Evolutionary conservation across 768 basidiomycete species (phyloP).

Genomic region (Suillus hirtellus): DNA sequence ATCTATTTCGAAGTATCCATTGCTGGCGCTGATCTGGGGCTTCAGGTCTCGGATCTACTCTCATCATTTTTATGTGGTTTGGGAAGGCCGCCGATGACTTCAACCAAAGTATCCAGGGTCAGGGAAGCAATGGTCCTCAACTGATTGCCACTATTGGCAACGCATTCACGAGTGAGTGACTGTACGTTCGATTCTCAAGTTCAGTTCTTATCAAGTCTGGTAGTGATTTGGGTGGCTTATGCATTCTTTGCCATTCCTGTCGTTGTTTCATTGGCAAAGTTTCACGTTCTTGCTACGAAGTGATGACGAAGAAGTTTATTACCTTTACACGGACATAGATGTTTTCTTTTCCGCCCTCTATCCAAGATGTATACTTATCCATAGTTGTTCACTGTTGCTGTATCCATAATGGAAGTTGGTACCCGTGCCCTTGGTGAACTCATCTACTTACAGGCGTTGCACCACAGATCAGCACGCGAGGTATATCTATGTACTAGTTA

Average conservation of each 20-base stretch:
- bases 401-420: conserved; percentile 6
- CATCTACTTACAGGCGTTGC: no score
- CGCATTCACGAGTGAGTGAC: conserved; percentile 68
- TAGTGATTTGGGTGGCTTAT: conserved; percentile 81
- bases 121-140: conserved; percentile 54
- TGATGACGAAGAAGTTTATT: conserved; percentile 23
- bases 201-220: conserved; percentile 8
- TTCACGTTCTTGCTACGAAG: conserved; percentile 57
- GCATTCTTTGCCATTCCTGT: conserved; percentile 73
- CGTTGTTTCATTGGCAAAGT: conserved; percentile 64
- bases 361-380: background rate
- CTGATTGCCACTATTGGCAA: conserved; percentile 66
- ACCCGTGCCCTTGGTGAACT: background rate
- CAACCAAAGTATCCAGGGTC: conserved; percentile 57
- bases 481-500: background rate
- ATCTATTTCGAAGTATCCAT: conserved; percentile 3
- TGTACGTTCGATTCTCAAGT: background rate
- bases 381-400: background rate
- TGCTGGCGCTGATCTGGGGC: background rate
- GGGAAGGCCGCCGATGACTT: conserved; percentile 79
- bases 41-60: conserved; percentile 65
- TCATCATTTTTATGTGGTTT: conserved; percentile 79
- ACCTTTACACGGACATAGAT: background rate
- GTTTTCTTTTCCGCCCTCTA: background rate
- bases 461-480: background rate